Base-by-base conservation (phyloP, 2,329 filamentous ascomycete species). In the Aschersonia sp. region DNA sequence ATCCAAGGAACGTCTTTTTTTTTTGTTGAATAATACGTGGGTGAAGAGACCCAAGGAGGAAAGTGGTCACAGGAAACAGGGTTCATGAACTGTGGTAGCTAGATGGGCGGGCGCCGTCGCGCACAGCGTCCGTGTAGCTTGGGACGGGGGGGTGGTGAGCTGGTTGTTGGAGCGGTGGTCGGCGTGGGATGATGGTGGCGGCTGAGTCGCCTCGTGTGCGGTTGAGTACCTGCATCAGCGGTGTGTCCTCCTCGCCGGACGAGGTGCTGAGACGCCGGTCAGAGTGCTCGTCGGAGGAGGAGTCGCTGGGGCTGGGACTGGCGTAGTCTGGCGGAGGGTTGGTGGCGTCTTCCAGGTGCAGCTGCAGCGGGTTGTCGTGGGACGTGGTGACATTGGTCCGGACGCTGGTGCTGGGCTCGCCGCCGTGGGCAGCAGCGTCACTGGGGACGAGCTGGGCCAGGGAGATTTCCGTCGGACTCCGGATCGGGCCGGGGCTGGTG, bases 381-480 rank as follows among this genome's bases (percentile, higher is more conserved):
- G 59, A 54, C 38, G 56, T 51, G 5, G 58, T 54, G 47, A 48
- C 38, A 9, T 32, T 51, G 45, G 52, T 29, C 10, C 31, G 50
- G 47, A 51, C 42, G 50, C 56, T 55, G 56, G 49, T 51, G 60
- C 67, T 53, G 55, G 28, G 55, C 55, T 49, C 51, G 60, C 67
- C 53, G 55, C 59, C 65, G 49, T 89, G 86, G 58, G 88, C 86
- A n/a, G 73, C 77, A 48, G 80, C 76, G 55, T 89, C 83, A 52
- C 68, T 72, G 3, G 75, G 84, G 43, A 86, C 82, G 47, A 96
- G 75, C 58, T 91, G 88, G 31, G 89, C 86, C 45, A 98, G 77
- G 6, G 89, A 96, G 54, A 98, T 98, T 63, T 97, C 92, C 9
- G 92, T 97, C 6, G 92, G 89, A 59, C 87, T 94, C 56, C 91